Evolutionary conservation across 805 yeast genomes (phyloP), one percentile per base, ranked within the genome.

Genomic region (Ogataea siamensis): DNA sequence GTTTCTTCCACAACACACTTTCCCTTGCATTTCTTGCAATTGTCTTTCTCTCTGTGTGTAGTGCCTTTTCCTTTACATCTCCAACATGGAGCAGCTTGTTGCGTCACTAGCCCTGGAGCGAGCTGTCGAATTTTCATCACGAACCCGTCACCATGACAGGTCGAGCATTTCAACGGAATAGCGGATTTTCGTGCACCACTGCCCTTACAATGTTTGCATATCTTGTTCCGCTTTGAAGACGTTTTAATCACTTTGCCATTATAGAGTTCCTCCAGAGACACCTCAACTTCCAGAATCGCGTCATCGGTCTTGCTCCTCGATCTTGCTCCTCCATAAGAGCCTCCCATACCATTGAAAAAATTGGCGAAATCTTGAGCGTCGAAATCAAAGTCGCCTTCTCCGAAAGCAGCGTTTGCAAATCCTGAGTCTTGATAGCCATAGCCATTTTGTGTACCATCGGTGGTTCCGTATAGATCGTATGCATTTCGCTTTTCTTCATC

Each of bases 211-310:
- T 63, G 54, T 4, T 70, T 60, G 66, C 99, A 91, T 1, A 88
- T 62, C 7, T 83, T 68, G 51, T 83, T 76, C 57, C 96, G 74
- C 3, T 82, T 76, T 2, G 84, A 73, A 3, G 84, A 73, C 53
- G 85, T 74, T 55, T 85, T 85, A 45, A 88, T 71, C 7, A 80
- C 76, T 57, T 86, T 86, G 4, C 98, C 96, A 47, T 77, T 78
- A 67, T 76, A 88, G 28, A 86, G 61, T 42, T 87, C 95, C 39
- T 79, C 85, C 45, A 87, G 61, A 0, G 84, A 68, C 9, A 89
- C 75, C 4, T 73, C 74, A 9, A 87, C 71, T 17, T 76, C 73
- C 32, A 87, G 57, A n/a, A 65, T 62, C 0, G 88, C 93, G 57
- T 86, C 87, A 4, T 70, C 80, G 0, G 94, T 83, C 39, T 58